Base-by-base conservation (phyloP, 352 stramenopile genomes). In the Blastocystis sp. region DNA sequence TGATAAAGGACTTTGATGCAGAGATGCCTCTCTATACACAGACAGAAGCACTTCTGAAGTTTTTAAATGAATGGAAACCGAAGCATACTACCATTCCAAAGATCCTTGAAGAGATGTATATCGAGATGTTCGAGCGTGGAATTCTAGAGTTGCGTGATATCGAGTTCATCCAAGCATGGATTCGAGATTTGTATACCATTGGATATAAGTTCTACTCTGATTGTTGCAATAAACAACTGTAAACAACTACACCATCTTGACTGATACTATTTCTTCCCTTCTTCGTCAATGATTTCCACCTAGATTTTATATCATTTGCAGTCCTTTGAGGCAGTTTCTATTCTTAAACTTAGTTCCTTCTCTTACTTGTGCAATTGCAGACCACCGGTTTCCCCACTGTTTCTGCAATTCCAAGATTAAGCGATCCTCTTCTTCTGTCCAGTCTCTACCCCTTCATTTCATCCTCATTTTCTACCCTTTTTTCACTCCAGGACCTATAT, bases 311-410 rank as follows among this genome's bases (percentile, higher is more conserved):
- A 62, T 62, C 69, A 39, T 80, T 80, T 4, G 69, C 45, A 11
- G 69, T 80, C 13, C 69, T 20, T 7, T 39, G 23, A 15, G 34
- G 43, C 26, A 62, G 6, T 7, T 39, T 62, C 37, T 62, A 61
- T 20, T 2, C 69, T 29, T 63, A 23, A 62, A 20, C 20, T 18
- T 8, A 15, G 26, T 7, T 63, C 45, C 23, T n/a, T 61, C 23
- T 20, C 3, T 26, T 43, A 80, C 69, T 53, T 96, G 95, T 34
- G 94, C 94, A 64, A 97, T 96, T 76, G 96, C 93, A 91, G 94
- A 95, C 94, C 94, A 97, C 90, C 95, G 95, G 90, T 96, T 97
- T 13, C 94, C 94, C 66, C 96, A 93, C 62, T 93, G 92, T 59
- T 94, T 92, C 84, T 97, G 94, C 89, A 92, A 92, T 53, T 92